Conservation (phyloP, 2,329 filamentous ascomycete genomes). For the Chaetomiaceae sp. region DNA sequence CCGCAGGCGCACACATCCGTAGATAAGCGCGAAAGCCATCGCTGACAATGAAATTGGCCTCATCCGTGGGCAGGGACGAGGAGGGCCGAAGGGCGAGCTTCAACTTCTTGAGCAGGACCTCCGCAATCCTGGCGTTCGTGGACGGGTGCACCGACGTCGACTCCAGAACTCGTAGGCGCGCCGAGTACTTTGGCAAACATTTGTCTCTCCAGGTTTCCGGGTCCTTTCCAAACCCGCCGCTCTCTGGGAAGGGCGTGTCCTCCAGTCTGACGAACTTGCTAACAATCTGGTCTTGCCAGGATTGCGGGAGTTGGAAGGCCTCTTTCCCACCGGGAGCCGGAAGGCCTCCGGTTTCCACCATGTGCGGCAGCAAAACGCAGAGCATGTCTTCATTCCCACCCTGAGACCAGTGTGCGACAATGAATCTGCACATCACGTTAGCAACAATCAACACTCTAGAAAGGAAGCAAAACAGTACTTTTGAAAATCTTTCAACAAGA, state of each 20-base stretch:
- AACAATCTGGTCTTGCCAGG: conserved; percentile 68
- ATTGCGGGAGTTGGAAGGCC: conserved; percentile 52
- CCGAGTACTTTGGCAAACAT: conserved; percentile 62
- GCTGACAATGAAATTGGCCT: conserved; percentile 67
- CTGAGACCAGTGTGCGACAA: conserved; percentile 67
- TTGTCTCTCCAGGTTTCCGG: conserved; percentile 55
- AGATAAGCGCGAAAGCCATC: conserved; percentile 70
- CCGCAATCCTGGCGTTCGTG: conserved; percentile 59
- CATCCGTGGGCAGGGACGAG: conserved; percentile 51
- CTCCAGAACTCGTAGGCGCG: conserved; percentile 57
- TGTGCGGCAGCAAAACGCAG: conserved; percentile 60
- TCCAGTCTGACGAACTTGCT: conserved; percentile 62
- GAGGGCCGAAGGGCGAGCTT: conserved; percentile 58
- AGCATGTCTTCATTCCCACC: conserved; percentile 59
- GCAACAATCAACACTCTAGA: conserved; percentile 2
- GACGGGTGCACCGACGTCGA: conserved; percentile 59
- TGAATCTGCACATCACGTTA: conserved; percentile 50
- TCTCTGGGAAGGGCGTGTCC: conserved; percentile 58
- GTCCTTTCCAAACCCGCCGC: conserved; percentile 56
- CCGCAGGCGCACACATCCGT: conserved; percentile 55
- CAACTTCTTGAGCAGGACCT: conserved; percentile 59
- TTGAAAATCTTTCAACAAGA: conserved; percentile 78
- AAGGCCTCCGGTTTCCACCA: conserved; percentile 52
- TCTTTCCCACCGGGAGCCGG: conserved; percentile 48
- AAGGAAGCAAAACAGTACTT: conserved; percentile 44